Base-by-base conservation (phyloP, 1,284 basidiomycete genomes). In the Ustilago tritici region DNA sequence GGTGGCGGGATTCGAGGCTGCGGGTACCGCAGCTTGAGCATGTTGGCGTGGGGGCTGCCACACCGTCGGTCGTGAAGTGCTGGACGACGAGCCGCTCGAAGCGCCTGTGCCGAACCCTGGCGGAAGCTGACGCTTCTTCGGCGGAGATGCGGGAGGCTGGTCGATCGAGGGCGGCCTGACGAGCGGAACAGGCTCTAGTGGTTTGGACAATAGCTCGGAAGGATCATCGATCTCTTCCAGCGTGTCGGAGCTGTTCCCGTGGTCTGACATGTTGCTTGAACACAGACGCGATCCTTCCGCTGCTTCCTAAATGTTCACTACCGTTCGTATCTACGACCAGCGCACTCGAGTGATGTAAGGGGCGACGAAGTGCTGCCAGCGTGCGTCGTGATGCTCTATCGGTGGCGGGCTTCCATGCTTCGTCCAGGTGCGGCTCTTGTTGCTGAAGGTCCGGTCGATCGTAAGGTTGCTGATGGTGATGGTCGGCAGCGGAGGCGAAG, bases 201-300 rank as follows among this genome's bases (percentile, higher is more conserved):
- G 78, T 32, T n/a, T 52, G 4, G 67, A 65, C 0, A 80, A 69
- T 14, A 77, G 68, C 52, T 75, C 71, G 40, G 71, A 60, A 12
- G 72, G 68, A 50, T 80, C 71, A 43, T 78, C 75, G 46, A 80
- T 70, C 71, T 78, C 75, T 59, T 78, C 71, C 34, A 80, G 59
- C 8, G 56, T 38, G 40, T 80, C 75, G 3, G 56, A 28, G 14
- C 50, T 62, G 5, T 47, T 54, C 4, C 31, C 35, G 12, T 23
- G 35, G 19, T 65, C 58, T 0, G 58, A 38, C 70, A 73, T 73
- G 12, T n/a, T 41, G 57, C 2, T 12, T 7, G n/a, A 19, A 15
- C n/a, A 6, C 31, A 46, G 23, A 7, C 9, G 19, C n/a, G 46
- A 8, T 7, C 4, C 19, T 50, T 50, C 28, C 23, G 49, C 9